Evolutionary conservation across 192 early-diverging fungal species (phyloP).

Genomic region (Glomus cerebriforme): DNA sequence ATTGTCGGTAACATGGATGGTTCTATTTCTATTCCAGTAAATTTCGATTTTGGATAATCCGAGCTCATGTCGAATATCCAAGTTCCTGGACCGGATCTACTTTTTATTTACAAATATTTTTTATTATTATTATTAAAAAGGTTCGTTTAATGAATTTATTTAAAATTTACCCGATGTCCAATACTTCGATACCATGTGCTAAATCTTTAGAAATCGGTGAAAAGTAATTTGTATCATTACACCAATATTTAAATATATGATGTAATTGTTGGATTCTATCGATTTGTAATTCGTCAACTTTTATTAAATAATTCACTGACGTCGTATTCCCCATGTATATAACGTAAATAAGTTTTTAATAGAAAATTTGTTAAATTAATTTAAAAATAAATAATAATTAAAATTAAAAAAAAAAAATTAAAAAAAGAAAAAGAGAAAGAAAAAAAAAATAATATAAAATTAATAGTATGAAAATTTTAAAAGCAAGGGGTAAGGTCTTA

Average conservation of each 20-base stretch:
- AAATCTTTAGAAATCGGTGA: not conserved
- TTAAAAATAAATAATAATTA: too few relatives aligned
- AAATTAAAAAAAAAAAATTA: too few relatives aligned
- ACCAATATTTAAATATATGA: not conserved
- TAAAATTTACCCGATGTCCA: not conserved
- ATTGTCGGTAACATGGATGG: not conserved
- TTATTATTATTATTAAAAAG: too few relatives aligned
- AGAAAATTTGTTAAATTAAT: too few relatives aligned
- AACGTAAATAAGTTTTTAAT: too few relatives aligned
- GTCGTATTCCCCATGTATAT: too few relatives aligned
- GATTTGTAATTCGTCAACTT: not conserved
- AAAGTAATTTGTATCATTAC: not conserved
- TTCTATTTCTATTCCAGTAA: constrained; percentile 7
- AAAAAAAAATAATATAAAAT: too few relatives aligned
- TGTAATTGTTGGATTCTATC: not conserved
- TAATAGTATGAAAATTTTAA: too few relatives aligned
- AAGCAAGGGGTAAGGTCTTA: too few relatives aligned
- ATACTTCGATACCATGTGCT: not conserved
- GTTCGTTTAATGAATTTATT: not conserved
- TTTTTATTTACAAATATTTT: too few relatives aligned
- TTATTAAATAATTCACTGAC: not conserved
- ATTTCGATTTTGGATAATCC: not conserved
- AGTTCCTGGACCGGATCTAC: not conserved
- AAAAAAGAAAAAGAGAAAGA: too few relatives aligned
- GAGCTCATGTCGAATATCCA: constrained; percentile 13